These are phyloP conservation scores for Kickxella alabastrina DNA, from an alignment of 192 early-diverging fungal species.

Conservation along the genomic window DNA sequence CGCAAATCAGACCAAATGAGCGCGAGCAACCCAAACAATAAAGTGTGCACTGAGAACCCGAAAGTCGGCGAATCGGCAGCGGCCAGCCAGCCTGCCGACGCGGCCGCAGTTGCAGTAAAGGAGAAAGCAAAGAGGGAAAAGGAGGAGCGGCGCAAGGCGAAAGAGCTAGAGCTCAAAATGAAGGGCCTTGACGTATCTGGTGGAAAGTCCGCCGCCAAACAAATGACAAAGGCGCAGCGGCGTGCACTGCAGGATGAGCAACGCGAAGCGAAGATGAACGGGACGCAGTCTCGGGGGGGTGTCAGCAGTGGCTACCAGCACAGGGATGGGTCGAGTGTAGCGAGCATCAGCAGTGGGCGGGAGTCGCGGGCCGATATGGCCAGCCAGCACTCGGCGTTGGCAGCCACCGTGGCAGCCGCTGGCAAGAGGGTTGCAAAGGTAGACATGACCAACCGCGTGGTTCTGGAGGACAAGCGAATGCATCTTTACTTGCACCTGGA, in stretches of 20 bases:
- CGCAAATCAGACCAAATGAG: constrained; percentile 15
- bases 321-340: background rate
- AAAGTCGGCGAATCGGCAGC: background rate
- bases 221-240: constrained; percentile 89
- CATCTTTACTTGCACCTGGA: constrained; percentile 45
- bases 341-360: constrained; percentile 1
- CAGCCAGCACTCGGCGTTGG: constrained; percentile 8
- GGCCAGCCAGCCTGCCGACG: constrained; percentile 7
- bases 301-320: too few species aligned
- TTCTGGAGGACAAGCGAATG: constrained; percentile 46
- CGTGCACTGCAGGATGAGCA: constrained; percentile 81
- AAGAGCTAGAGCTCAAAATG: constrained; percentile 29
- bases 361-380: constrained; percentile 7
- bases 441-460: constrained; percentile 31
- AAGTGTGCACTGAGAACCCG: background rate
- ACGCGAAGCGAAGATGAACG: constrained; percentile 66
- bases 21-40: constrained; percentile 1
- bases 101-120: constrained; percentile 11
- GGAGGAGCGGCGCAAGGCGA: constrained; percentile 39
- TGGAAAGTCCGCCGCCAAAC: constrained; percentile 42
- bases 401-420: constrained; percentile 1
- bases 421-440: constrained; percentile 3
- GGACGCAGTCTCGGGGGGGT: too few species aligned
- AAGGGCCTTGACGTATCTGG: constrained; percentile 19
- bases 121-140: constrained; percentile 20